A percentile compares a stretch with the other conserved stretches of the same genome.
Evolutionary conservation across 345 rosid species (phyloP).

Genomic region (Populus deltoides): DNA sequence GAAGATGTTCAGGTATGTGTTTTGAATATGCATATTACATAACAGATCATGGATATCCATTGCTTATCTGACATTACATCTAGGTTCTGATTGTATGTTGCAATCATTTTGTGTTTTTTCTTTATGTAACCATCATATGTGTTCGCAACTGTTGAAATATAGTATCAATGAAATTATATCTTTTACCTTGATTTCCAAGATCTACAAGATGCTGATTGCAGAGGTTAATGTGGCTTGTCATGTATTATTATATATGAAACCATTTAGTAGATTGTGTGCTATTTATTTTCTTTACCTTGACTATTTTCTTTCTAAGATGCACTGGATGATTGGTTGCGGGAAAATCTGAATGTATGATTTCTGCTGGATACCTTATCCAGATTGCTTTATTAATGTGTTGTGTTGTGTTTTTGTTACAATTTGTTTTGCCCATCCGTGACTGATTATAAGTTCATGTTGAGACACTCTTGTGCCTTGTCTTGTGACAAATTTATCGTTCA

Average conservation of each 20-base stretch:
- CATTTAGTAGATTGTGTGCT: not conserved
- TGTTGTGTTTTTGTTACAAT: not conserved
- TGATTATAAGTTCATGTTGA: not conserved
- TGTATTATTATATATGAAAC: not conserved
- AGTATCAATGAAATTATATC: not conserved
- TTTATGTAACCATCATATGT: not conserved
- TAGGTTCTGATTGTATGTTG: not conserved
- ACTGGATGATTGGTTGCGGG: slow-evolving; percentile 2
- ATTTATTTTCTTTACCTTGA: not conserved
- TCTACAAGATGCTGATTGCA: not conserved
- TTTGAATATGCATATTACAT: not conserved
- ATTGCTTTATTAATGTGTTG: not conserved
- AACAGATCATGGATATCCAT: not conserved
- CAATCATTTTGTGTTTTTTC: not conserved
- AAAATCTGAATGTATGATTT: not conserved
- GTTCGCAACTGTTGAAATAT: not conserved
- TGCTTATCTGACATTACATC: slow-evolving; percentile 1
- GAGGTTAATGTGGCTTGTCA: not conserved
- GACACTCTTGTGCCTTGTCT: not conserved
- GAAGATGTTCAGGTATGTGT: slow-evolving; percentile 90
- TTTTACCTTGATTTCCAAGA: not conserved
- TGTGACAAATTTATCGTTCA: not conserved
- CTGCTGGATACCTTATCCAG: not conserved
- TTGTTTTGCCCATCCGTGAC: not conserved
- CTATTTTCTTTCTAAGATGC: not conserved